Base-by-base conservation (phyloP, 2,329 filamentous ascomycete species). In the Calonectria ilicicola region DNA sequence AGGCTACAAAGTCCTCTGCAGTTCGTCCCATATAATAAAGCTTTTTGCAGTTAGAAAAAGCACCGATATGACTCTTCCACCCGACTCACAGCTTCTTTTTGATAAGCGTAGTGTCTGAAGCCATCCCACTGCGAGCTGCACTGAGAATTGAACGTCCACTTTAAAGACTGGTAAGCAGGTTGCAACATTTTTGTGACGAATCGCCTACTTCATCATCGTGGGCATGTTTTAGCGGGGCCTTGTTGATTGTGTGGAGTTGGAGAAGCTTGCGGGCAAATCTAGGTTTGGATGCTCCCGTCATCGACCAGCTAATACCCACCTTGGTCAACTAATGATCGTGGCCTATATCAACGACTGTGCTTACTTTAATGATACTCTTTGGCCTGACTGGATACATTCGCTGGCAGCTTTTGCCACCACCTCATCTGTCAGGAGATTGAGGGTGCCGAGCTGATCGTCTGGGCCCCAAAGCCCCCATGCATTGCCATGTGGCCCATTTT, bases 391-490 rank as follows among this genome's bases (percentile, higher is more conserved):
- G 21, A 65, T 64, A 10, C 62, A 63, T 26, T 62, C 65, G 8
- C 29, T 58, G 27, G 64, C 60, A 2, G 70, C 72, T 19, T 44
- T 21, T 27, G 49, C 47, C 3, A 64, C 40, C 14, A 67, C 58
- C 8, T 67, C 67, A 12, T 69, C 60, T 2, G 87, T 89, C 56
- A 89, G 84, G 6, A 87, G 82, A 76, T 89, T 89, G 4, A 89
- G 82, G 67, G 86, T 87, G 14, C 88, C 87, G 5, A 88, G 80
- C 71, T 88, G 84, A 70, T 89, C 87, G 35, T 81, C 72, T 15
- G 81, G 75, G 5, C 87, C 87, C 74, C 87, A 88, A 3, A 87
- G 83, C 8, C 87, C 87, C 87, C 87, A 89, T 17, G 87, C 85
- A 74, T 89, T 88, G 9, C 85, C 84, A n/a, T 81, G 82, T 3